phyloP scores from a whole-genome alignment of 2,329 filamentous ascomycete species.

The Colletotrichum paranaense region DNA sequence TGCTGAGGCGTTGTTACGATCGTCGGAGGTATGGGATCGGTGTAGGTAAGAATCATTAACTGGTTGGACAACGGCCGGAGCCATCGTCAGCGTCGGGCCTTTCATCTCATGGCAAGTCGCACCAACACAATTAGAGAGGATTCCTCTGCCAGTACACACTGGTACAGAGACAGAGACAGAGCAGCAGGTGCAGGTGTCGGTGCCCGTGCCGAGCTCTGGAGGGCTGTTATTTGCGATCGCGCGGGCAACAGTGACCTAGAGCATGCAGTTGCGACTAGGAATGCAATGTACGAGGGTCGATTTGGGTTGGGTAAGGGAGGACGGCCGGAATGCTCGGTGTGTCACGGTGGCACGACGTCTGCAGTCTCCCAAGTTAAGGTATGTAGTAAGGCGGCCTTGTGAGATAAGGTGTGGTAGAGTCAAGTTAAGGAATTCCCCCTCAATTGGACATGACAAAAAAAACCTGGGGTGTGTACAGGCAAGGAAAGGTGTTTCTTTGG shows the following conservation, averaged over 20 bases:
- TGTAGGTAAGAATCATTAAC: slow-evolving; percentile 41
- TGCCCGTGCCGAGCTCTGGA: not conserved
- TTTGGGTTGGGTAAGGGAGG: slow-evolving; percentile 23
- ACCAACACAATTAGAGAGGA: not conserved
- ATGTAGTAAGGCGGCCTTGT: not conserved
- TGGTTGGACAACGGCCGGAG: slow-evolving; percentile 47
- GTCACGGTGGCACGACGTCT: slow-evolving; percentile 33
- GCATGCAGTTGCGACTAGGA: slow-evolving; percentile 10
- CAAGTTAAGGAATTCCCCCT: slow-evolving; percentile 16
- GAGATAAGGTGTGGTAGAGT: slow-evolving; percentile 18
- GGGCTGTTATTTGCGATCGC: slow-evolving; percentile 13
- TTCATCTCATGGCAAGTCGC: slow-evolving; percentile 47
- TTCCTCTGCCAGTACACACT: not conserved
- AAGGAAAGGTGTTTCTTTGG: not conserved
- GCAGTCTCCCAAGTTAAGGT: slow-evolving; percentile 6
- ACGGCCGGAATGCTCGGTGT: slow-evolving; percentile 34
- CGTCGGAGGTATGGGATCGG: slow-evolving; percentile 49
- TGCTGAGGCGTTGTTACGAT: slow-evolving; percentile 38
- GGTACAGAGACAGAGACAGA: not conserved
- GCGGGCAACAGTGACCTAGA: slow-evolving; percentile 16
- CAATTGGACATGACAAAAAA: slow-evolving; percentile 9
- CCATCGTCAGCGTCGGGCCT: slow-evolving; percentile 51
- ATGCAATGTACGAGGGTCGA: slow-evolving; percentile 10
- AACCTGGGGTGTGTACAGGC: slow-evolving; percentile 14
- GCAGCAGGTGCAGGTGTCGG: slow-evolving; percentile 20